These are phyloP conservation scores for Boletus patriciae DNA, from an alignment of 768 basidiomycete species.

Conservation along the genomic window DNA sequence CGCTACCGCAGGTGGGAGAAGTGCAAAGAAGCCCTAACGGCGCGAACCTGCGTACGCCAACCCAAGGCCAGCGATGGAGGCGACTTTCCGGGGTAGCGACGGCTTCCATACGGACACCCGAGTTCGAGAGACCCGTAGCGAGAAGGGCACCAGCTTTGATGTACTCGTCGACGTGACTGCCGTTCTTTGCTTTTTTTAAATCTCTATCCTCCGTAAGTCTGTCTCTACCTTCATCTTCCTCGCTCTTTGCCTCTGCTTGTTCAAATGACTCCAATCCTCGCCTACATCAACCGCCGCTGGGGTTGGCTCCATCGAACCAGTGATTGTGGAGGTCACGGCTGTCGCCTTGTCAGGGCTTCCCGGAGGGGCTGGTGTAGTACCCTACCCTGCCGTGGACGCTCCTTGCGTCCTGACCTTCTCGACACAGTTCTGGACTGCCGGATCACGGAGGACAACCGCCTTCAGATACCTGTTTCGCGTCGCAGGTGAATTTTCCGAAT, in stretches of 20 bases:
- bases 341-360: constrained; percentile 1
- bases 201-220: constrained; percentile 39
- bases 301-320: constrained; percentile 9
- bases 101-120: constrained; percentile 88
- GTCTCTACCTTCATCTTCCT: constrained; percentile 45
- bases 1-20: constrained; percentile 77
- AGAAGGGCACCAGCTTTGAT: constrained; percentile 98
- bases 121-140: constrained; percentile 91
- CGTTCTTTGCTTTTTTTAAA: constrained; percentile 30
- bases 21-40: constrained; percentile 74
- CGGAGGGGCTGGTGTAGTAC: constrained; percentile 25
- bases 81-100: constrained; percentile 77
- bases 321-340: not conserved
- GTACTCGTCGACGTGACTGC: constrained; percentile 91
- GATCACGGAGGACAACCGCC: constrained; percentile 46
- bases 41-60: constrained; percentile 95
- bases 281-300: constrained; percentile 34
- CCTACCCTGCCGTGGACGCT: constrained; percentile 42
- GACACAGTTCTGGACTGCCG: constrained; percentile 44
- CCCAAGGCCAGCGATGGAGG: constrained; percentile 89
- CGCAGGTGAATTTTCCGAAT: not conserved
- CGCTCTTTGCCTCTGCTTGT: constrained; percentile 49
- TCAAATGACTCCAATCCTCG: constrained; percentile 57
- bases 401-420: constrained; percentile 39
- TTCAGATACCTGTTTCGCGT: constrained; percentile 51